A percentile compares a stretch with the other conserved stretches of the same genome.
Evolutionary conservation across 345 rosid species (phyloP).

Genomic region (Citrus cavaleriei): DNA sequence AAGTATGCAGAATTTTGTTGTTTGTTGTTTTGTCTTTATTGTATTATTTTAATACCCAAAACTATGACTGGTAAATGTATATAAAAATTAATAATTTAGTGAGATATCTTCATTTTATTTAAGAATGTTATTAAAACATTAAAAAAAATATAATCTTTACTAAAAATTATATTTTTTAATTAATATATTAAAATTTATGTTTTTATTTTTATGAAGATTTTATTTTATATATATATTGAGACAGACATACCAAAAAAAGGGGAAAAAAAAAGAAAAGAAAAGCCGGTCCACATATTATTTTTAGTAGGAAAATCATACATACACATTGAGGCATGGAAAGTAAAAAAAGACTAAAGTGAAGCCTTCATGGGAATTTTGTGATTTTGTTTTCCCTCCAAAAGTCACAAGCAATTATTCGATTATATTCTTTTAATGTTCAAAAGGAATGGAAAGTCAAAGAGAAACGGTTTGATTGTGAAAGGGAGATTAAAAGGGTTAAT

Average conservation of each 20-base stretch:
- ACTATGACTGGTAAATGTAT: no score
- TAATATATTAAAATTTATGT: no score
- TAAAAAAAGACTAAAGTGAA: background rate
- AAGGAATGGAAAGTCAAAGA: slow-evolving; percentile 10
- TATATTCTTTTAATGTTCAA: background rate
- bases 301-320: background rate
- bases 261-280: background rate
- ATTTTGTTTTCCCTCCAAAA: slow-evolving; percentile 33
- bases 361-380: background rate
- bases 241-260: no score
- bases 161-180: no score
- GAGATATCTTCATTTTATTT: no score
- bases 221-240: no score
- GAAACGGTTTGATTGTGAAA: slow-evolving; percentile 14
- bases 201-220: no score
- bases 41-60: background rate
- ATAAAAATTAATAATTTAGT: no score
- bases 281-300: background rate
- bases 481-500: background rate
- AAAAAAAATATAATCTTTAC: no score
- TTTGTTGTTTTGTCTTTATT: slow-evolving; percentile 8
- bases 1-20: background rate
- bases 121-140: no score
- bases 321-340: background rate
- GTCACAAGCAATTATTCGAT: slow-evolving; percentile 3